phyloP scores from a whole-genome alignment of 2,329 filamentous ascomycete genomes.

The Escovopsis sp. region DNA sequence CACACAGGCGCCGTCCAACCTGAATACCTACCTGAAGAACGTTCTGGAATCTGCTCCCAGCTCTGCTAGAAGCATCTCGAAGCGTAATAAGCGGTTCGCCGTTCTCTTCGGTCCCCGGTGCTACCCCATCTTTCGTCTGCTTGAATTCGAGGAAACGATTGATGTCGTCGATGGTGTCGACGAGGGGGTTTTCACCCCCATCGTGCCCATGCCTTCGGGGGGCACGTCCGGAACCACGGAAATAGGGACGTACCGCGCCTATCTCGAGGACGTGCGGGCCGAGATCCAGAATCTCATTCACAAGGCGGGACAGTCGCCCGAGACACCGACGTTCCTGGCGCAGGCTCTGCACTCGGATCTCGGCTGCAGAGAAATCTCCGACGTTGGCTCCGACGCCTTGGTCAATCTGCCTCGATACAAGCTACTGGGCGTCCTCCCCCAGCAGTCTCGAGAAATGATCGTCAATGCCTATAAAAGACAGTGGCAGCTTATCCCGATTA shows the following conservation, averaged over 20 bases:
- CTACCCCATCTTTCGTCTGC: slow-evolving; percentile 29
- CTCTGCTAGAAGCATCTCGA: slow-evolving; percentile 31
- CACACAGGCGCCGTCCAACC: slow-evolving; percentile 25
- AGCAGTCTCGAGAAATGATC: slow-evolving; percentile 18
- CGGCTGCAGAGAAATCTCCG: slow-evolving; percentile 15
- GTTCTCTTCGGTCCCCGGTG: slow-evolving; percentile 37
- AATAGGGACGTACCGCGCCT: slow-evolving; percentile 28
- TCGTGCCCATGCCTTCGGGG: slow-evolving; percentile 16
- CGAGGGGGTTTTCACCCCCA: slow-evolving; percentile 22
- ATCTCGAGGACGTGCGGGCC: slow-evolving; percentile 32
- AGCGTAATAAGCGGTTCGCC: slow-evolving; percentile 39
- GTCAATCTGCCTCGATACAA: slow-evolving; percentile 20
- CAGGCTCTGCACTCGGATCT: slow-evolving; percentile 18
- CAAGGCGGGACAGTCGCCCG: slow-evolving; percentile 17
- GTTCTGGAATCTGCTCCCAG: slow-evolving; percentile 23
- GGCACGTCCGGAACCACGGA: slow-evolving; percentile 21
- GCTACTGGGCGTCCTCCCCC: slow-evolving; percentile 22
- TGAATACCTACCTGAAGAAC: slow-evolving; percentile 37
- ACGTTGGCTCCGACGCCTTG: slow-evolving; percentile 13
- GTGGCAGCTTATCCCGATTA: slow-evolving; percentile 20
- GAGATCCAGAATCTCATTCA: slow-evolving; percentile 31
- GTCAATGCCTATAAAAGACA: slow-evolving; percentile 26
- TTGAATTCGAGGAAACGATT: slow-evolving; percentile 31
- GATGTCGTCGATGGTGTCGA: slow-evolving; percentile 24
- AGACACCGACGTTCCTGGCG: slow-evolving; percentile 16